Evolutionary conservation across 768 basidiomycete species (phyloP).

Genomic region (Lanmaoa pseudosensibilis): DNA sequence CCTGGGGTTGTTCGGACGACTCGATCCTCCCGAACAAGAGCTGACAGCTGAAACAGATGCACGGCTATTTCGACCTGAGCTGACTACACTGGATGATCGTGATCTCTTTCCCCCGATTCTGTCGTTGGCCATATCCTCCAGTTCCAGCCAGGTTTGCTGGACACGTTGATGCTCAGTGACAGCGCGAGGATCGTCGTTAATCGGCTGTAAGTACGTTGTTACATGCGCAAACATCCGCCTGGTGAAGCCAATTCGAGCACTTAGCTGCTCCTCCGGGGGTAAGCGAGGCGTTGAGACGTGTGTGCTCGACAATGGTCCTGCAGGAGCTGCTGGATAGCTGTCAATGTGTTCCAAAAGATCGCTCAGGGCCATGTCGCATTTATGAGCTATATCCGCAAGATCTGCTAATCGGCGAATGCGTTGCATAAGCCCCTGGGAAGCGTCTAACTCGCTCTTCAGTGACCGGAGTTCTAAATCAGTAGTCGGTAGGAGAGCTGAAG

Average conservation of each 20-base stretch:
- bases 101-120: slow-evolving; percentile 60
- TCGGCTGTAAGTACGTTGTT: slow-evolving; percentile 38
- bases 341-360: slow-evolving; percentile 86
- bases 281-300: slow-evolving; percentile 42
- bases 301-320: slow-evolving; percentile 50
- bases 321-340: slow-evolving; percentile 68
- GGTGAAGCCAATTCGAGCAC: slow-evolving; percentile 64
- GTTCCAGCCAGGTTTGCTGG: slow-evolving; percentile 76
- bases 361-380: slow-evolving; percentile 76
- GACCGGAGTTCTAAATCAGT: slow-evolving; percentile 62
- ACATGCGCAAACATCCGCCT: slow-evolving; percentile 49
- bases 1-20: slow-evolving; percentile 12
- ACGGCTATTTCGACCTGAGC: slow-evolving; percentile 62
- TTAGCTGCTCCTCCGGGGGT: slow-evolving; percentile 67
- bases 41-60: slow-evolving; percentile 47
- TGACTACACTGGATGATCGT: slow-evolving; percentile 62
- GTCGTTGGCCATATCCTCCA: slow-evolving; percentile 80
- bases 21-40: slow-evolving; percentile 22
- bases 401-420: slow-evolving; percentile 54
- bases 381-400: slow-evolving; percentile 48
- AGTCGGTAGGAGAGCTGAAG: slow-evolving; percentile 38
- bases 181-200: slow-evolving; percentile 62
- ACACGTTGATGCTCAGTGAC: slow-evolving; percentile 62
- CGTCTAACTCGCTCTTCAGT: slow-evolving; percentile 57
- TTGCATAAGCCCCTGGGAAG: slow-evolving; percentile 47